A percentile compares a stretch with the other conserved stretches of the same genome.
Evolutionary conservation across 2,329 filamentous ascomycete species (phyloP).

Genomic region (Colletotrichum sp.): DNA sequence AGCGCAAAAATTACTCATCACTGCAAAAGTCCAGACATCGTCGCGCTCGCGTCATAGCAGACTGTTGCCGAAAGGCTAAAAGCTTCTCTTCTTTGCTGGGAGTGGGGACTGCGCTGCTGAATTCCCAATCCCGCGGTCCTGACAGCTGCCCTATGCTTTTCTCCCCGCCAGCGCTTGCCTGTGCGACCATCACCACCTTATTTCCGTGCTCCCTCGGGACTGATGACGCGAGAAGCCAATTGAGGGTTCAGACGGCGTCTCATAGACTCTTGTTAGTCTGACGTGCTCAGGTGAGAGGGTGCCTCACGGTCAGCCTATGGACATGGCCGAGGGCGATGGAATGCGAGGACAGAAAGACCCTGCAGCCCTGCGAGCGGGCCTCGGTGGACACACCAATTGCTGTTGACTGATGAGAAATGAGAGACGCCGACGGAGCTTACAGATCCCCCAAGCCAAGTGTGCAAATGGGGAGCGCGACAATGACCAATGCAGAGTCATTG

Average conservation of each 20-base stretch:
- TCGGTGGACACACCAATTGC: background rate
- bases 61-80: background rate
- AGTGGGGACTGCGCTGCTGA: background rate
- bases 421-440: background rate
- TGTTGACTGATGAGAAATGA: background rate
- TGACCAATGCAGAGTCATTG: background rate
- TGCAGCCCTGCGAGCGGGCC: slow-evolving; percentile 12
- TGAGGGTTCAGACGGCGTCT: background rate
- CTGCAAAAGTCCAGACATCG: background rate
- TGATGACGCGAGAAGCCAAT: background rate
- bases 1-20: background rate
- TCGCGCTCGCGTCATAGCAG: background rate
- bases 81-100: background rate
- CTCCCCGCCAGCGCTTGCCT: background rate
- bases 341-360: background rate
- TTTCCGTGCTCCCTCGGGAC: background rate
- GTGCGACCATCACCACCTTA: background rate
- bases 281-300: background rate
- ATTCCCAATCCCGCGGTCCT: background rate
- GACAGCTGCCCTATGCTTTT: background rate
- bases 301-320: slow-evolving; percentile 1
- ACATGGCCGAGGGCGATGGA: background rate
- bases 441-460: background rate
- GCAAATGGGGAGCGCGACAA: background rate
- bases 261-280: background rate